Conservation (phyloP, 345 rosid genomes). For the Euphorbia pulcherrima region DNA sequence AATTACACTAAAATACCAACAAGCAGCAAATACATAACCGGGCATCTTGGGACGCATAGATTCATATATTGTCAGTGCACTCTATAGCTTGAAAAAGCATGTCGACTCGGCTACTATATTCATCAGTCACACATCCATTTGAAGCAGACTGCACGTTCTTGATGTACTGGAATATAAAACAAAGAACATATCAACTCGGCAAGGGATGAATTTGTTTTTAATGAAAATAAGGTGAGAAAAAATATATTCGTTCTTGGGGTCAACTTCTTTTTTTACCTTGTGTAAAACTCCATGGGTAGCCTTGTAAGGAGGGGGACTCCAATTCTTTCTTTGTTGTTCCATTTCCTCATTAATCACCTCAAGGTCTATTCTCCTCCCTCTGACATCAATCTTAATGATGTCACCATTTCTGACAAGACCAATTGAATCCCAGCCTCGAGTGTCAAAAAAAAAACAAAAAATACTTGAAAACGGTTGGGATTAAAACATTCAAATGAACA, state of each 20-base stretch:
- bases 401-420: conserved; percentile 81
- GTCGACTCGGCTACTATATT: conserved; percentile 51
- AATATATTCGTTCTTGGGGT: neutral
- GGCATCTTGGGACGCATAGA: neutral
- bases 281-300: conserved; percentile 64
- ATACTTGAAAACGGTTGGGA: too few species aligned
- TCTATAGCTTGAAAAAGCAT: too few species aligned
- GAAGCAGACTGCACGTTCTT: conserved; percentile 88
- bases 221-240: neutral
- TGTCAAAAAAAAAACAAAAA: conserved; percentile 3
- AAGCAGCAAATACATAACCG: neutral
- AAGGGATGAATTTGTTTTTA: too few species aligned
- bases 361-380: conserved; percentile 68
- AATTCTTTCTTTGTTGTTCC: conserved; percentile 61
- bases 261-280: too few species aligned
- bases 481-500: too few species aligned
- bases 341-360: conserved; percentile 55
- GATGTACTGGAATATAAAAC: conserved; percentile 65
- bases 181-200: neutral
- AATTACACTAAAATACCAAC: too few species aligned
- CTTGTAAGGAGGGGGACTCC: conserved; percentile 71
- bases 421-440: conserved; percentile 93
- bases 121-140: conserved; percentile 86
- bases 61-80: too few species aligned
- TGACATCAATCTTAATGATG: conserved; percentile 63